A percentile compares a stretch with the other conserved stretches of the same genome.
Evolutionary conservation across 805 yeast species (phyloP).

Genomic region (Candida gorgasii): DNA sequence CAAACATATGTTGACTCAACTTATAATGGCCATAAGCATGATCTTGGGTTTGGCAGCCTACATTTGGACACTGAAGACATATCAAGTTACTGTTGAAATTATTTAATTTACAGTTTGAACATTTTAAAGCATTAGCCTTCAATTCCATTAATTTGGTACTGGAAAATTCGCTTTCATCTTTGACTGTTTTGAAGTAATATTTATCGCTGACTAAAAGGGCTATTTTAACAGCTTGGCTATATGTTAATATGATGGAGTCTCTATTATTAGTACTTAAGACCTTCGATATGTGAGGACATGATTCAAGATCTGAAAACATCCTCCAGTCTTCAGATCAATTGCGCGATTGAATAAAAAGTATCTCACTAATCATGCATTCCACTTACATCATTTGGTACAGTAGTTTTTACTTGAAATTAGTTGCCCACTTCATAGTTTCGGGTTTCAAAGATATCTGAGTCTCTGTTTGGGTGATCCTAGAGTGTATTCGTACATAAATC

Average conservation of each 20-base stretch:
- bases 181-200: constrained; percentile 29
- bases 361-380: neutral
- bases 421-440: no score
- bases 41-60: constrained; percentile 57
- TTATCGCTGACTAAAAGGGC: constrained; percentile 23
- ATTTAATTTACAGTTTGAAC: constrained; percentile 49
- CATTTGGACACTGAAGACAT: constrained; percentile 76
- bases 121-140: constrained; percentile 47
- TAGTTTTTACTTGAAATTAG: no score
- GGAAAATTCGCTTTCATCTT: constrained; percentile 41
- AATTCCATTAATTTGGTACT: constrained; percentile 38
- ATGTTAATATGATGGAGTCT: constrained; percentile 50
- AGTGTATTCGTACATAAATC: no score
- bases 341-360: neutral
- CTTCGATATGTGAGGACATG: constrained; percentile 51
- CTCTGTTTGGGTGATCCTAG: no score
- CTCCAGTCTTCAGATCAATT: constrained; percentile 6
- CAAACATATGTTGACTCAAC: constrained; percentile 36
- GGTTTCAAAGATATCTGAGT: no score
- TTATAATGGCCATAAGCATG: constrained; percentile 37
- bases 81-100: constrained; percentile 51
- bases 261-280: constrained; percentile 51
- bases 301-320: constrained; percentile 19
- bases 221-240: constrained; percentile 52
- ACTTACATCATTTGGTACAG: no score